Conservation (phyloP, 2,329 filamentous ascomycete genomes). For the Cladophialophora bantiana region DNA sequence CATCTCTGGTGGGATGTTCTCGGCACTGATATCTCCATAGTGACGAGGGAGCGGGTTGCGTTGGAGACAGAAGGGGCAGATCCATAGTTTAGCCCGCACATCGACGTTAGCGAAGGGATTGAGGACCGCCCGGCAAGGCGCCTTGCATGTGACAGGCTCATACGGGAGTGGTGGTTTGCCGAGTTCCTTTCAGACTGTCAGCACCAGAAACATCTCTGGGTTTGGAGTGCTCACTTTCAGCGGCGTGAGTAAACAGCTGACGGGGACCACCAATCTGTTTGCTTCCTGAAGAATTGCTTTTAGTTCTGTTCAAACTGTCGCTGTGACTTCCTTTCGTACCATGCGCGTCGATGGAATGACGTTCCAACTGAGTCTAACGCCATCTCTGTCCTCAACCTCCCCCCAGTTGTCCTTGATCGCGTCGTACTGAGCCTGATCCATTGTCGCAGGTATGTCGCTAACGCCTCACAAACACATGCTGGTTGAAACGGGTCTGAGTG, state of each 20-base stretch:
- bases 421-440: conserved; percentile 77
- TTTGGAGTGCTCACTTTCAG: conserved; percentile 67
- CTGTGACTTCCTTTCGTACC: conserved; percentile 57
- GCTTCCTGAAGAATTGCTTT: conserved; percentile 71
- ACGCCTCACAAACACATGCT: conserved; percentile 35
- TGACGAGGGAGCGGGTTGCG: conserved; percentile 70
- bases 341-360: conserved; percentile 98
- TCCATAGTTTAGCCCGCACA: conserved; percentile 71
- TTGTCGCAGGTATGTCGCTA: conserved; percentile 52
- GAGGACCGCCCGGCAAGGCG: conserved; percentile 91
- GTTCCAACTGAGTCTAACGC: conserved; percentile 96
- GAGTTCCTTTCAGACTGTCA: conserved; percentile 96
- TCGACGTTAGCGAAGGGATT: conserved; percentile 90
- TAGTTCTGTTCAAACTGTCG: conserved; percentile 33
- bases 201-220: conserved; percentile 55
- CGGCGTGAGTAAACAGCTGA: conserved; percentile 94
- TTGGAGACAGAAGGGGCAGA: conserved; percentile 72
- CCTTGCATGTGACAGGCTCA: conserved; percentile 95
- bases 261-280: conserved; percentile 90
- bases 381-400: conserved; percentile 95
- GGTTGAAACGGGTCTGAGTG: conserved; percentile 1
- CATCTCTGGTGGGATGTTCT: conserved; percentile 70
- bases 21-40: conserved; percentile 73
- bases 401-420: conserved; percentile 94
- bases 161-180: conserved; percentile 90